phyloP scores from a whole-genome alignment of 148 eudicot genomes.

The Spergularia marina region DNA sequence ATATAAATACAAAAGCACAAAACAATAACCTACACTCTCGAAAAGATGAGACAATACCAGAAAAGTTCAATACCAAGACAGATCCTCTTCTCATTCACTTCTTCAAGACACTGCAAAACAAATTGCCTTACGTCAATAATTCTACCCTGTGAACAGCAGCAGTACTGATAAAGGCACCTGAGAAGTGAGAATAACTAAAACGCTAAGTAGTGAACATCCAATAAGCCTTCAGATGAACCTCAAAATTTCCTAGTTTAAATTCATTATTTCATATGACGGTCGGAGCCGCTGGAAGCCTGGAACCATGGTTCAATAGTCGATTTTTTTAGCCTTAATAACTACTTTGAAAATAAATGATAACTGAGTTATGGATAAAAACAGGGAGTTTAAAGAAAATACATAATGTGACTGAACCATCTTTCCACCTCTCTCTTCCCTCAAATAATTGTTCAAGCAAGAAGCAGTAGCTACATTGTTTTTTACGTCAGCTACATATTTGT shows the following conservation, averaged over 20 bases:
- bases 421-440: not conserved
- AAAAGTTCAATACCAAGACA: not conserved
- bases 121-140: not conserved
- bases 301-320: not conserved
- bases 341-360: not conserved
- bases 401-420: not conserved
- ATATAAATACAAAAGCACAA: conserved; percentile 25
- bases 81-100: conserved; percentile 29
- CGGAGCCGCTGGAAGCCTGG: not conserved
- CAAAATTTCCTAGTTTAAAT: not conserved
- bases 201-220: not conserved
- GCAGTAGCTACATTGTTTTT: no score
- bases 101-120: conserved; percentile 61
- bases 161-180: not conserved
- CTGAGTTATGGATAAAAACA: no score
- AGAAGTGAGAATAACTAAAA: not conserved
- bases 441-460: conserved; percentile 12
- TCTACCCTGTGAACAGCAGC: not conserved
- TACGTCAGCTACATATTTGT: not conserved
- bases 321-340: not conserved
- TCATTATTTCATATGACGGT: not conserved
- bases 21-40: conserved; percentile 2
- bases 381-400: not conserved
- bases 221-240: not conserved
- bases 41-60: not conserved